Conservation (phyloP, 495 filamentous ascomycete genomes). For the Trichoderma asperelloides region DNA sequence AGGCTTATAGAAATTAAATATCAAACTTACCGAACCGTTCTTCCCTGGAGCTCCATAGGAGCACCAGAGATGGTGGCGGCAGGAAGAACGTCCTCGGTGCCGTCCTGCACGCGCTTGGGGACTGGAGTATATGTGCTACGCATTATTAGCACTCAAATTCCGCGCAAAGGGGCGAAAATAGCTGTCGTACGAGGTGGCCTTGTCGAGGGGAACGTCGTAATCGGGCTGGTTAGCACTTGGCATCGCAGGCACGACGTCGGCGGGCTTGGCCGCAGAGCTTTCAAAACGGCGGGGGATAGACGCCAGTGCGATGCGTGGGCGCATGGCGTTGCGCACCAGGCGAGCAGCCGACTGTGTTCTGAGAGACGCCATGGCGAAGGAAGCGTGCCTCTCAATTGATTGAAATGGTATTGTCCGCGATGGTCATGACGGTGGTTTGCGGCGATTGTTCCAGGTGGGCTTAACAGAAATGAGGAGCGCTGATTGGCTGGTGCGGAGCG, state of each 20-base stretch:
- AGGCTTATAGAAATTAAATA: not conserved
- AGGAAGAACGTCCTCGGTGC: conserved; percentile 72
- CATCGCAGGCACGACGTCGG: conserved; percentile 18
- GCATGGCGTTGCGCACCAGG: conserved; percentile 33
- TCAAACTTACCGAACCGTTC: conserved; percentile 71
- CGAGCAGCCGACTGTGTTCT: conserved; percentile 32
- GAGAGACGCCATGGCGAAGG: conserved; percentile 31
- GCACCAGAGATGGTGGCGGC: conserved; percentile 87
- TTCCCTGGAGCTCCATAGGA: conserved; percentile 83
- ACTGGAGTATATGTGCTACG: conserved; percentile 78
- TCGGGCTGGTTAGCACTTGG: conserved; percentile 58
- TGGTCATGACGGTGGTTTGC: conserved; percentile 11
- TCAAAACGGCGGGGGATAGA: conserved; percentile 38
- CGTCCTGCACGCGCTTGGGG: conserved; percentile 79
- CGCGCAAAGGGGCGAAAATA: not conserved
- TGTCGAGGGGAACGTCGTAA: conserved; percentile 68
- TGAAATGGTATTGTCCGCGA: conserved; percentile 11
- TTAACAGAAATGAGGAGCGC: not conserved
- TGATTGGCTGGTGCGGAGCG: conserved; percentile 23
- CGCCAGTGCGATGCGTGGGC: conserved; percentile 26
- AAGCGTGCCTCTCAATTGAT: conserved; percentile 6
- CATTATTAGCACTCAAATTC: conserved; percentile 1
- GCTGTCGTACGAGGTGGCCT: conserved; percentile 62
- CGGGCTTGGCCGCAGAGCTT: conserved; percentile 27
- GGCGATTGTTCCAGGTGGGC: conserved; percentile 1